Base-by-base conservation (phyloP, 192 early-diverging fungal species). In the Phycomyces blakesleeanus region DNA sequence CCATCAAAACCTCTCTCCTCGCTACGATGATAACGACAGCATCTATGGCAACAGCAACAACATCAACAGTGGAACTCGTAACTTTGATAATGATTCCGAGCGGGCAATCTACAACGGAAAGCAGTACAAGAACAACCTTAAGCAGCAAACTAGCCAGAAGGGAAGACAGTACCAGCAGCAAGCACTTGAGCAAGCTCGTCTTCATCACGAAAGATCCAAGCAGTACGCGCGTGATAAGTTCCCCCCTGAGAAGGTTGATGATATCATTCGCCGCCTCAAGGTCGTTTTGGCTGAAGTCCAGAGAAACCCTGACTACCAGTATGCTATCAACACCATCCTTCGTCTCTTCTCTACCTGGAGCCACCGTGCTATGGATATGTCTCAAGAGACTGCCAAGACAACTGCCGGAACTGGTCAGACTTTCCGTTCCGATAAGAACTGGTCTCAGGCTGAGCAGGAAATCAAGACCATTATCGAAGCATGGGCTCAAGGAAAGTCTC, bases 401-500 rank as follows among this genome's bases (percentile, higher is more conserved):
- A n/a, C 55, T 10, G 14, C 21, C 7, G 62, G 67, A 22, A 41
- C 63, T n/a, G 66, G 22, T n/a, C 73, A 77, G 50, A 49, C 42
- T 10, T 15, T 63, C 1, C 50, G 57, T n/a, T 63, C 63, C 64
- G 63, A 29, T 54, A 3, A 42, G 1, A 49, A 22, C 22, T 67
- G 72, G 59, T 26, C 53, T 54, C 29, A 71, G 6, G 69, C 76
- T 4, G 61, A 58, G 10, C 5, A 61, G 1, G 76, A 78, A 57
- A 63, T 72, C 47, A 71, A 78, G 52, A 53, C 71, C 22, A 74
- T 78, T 24, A 60, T 74, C 16, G 69, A 78, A 55, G 59, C 55
- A 11, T 78, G 76, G 76, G 76, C 72, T 2, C 76, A 78, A 55
- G 76, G 69, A 6, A 61, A 74, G n/a, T 20, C 53, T 14, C 54